phyloP scores from a whole-genome alignment of 176 grass and related monocot species.

The Carex littledalei region DNA sequence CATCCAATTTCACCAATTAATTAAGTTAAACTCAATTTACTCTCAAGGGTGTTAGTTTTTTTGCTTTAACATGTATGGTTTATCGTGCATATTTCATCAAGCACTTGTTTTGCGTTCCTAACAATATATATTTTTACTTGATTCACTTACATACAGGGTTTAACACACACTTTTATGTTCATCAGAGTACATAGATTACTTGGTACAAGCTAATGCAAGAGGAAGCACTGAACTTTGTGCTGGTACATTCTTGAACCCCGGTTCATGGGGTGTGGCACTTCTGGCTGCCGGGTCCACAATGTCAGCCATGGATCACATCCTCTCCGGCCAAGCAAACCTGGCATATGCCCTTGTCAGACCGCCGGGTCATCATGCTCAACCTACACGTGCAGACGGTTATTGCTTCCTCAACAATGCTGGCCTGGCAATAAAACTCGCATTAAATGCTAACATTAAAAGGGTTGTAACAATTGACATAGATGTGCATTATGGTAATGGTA shows the following conservation, averaged over 20 bases:
- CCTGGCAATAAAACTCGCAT: constrained; percentile 61
- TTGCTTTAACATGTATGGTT: not conserved
- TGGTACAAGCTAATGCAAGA: constrained; percentile 50
- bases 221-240: constrained; percentile 63
- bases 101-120: not conserved
- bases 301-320: constrained; percentile 64
- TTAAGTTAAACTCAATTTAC: not conserved
- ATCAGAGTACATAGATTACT: constrained; percentile 79
- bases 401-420: constrained; percentile 95
- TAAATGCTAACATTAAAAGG: constrained; percentile 47
- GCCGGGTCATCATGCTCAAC: constrained; percentile 82
- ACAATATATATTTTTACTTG: not conserved
- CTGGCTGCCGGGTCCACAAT: constrained; percentile 69
- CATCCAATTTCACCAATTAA: not conserved
- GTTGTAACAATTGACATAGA: constrained; percentile 65
- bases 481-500: constrained; percentile 85
- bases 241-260: constrained; percentile 72
- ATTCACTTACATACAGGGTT: not conserved
- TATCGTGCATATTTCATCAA: not conserved
- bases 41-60: not conserved
- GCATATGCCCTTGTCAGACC: constrained; percentile 71
- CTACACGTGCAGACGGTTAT: constrained; percentile 62
- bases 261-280: constrained; percentile 78
- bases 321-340: constrained; percentile 51
- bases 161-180: not conserved